Base-by-base conservation (phyloP, 2,329 filamentous ascomycete genomes). In the Huntiella bhutanensis region DNA sequence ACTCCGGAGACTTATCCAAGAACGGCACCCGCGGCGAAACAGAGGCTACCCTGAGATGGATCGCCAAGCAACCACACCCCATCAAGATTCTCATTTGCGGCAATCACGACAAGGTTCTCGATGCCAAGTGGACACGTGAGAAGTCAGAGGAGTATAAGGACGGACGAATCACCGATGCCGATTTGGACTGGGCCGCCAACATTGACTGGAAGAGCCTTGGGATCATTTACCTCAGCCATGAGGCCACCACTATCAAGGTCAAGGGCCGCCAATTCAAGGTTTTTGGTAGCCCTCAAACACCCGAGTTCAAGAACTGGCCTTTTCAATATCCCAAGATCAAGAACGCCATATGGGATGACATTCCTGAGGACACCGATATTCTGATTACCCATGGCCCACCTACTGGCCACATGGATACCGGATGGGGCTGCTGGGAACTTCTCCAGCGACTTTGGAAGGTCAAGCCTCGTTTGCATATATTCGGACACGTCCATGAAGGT, bases 211-310 rank as follows among this genome's bases (percentile, higher is more conserved):
- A 36, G 5, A 6, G 5, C 11, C 17, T 17, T 12, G 67, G 67
- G 38, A 64, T 94, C 41, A 67, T 76, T 54, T 94, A 94, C 59
- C 72, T 94, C 3, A 74, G 92, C 60, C 77, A 82, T 54, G 68
- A 71, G 33, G 65, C 71, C 40, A 62, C 80, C 4, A 19, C 13
- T 16, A 8, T 40, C 13, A 10, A 7, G 17, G 38, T 40, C 19
- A 40, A 19, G 13, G 44, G 19, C 3, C 49, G 49, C 17, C 22
- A 7, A 3, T 22, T 51, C 11, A 41, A 8, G 4, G 44, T 49
- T 1, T 49, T 49, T 33, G 47, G 38, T 5, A 64, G 60, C 44
- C 63, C 62, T 1, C 43, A 48, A 5, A 57, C 63, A 3, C 53
- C 55, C 2, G 51, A 52, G 5, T 48, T 60, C 34, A 63, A 60